Base-by-base conservation (phyloP, 192 early-diverging fungal species). In the Podochytrium sp. region DNA sequence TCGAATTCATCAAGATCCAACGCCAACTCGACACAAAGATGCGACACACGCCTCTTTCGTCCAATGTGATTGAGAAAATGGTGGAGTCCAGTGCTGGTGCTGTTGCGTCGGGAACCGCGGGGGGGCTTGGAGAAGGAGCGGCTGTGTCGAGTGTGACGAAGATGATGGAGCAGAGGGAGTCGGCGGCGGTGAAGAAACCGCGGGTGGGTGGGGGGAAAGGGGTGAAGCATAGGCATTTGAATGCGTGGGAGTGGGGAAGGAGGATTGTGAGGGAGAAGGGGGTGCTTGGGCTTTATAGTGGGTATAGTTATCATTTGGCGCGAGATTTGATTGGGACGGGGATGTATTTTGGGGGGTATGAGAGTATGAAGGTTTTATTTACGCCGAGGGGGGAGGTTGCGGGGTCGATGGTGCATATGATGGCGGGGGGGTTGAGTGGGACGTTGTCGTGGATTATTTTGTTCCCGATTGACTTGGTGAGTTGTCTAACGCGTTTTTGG, bases 1-100 rank as follows among this genome's bases (percentile, higher is more conserved):
- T 87, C 23, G 86, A 87, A 43, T 85, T 85, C 70, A 80, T 87
- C 38, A 87, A 87, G 73, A 79, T 85, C n/a, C 72, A 82, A 41
- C 60, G 78, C 2, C 78, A 82, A 47, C 68, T 80, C 20, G 74
- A 80, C 70, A 53, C 63, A 10, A 50, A 76, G 41, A 72, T 77
- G 40, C 65, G 55, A 7, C 25, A 35, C n/a, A 29, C 57, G 16
- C 16, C 72, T 18, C 16, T 53, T 27, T 33, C 65, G 12, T 43
- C 56, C 14, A 52, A 34, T 10, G 42, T 37, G 18, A 29, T 71
- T 16, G 69, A 71, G 29, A 65, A 38, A n/a, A 61, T 74, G 42
- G 76, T 74, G 4, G 79, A 68, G 37, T 41, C 35, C 38, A 37
- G 30, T 39, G 69, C 69, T 10, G 69, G 69, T 10, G 57, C 57